Evolutionary conservation across 108 stramenopile species (phyloP).

Genomic region (Nitzschia sp.): DNA sequence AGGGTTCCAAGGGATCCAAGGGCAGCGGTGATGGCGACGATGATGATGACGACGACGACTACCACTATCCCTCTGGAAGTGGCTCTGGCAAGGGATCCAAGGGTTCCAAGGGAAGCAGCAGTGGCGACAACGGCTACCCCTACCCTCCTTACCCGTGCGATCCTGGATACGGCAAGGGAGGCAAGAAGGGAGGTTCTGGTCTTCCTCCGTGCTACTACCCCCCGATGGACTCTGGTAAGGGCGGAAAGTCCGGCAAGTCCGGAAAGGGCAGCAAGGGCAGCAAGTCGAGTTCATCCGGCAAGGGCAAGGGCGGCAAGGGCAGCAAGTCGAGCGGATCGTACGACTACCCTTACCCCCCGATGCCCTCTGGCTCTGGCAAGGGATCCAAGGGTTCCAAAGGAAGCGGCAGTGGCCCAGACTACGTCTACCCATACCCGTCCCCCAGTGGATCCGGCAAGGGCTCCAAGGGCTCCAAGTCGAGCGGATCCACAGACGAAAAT

Average conservation of each 20-base stretch:
- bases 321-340: too few relatives aligned
- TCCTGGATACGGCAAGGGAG: neutral
- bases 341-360: too few relatives aligned
- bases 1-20: slow-evolving; percentile 7
- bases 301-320: neutral
- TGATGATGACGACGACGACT: neutral
- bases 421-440: too few relatives aligned
- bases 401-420: neutral
- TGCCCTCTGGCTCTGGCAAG: neutral
- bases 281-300: neutral
- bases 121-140: neutral
- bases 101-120: neutral
- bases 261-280: neutral
- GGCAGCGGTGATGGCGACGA: neutral
- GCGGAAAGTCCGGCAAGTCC: neutral
- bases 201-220: neutral
- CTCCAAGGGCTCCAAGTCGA: neutral
- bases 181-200: neutral
- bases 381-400: neutral
- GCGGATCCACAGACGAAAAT: neutral
- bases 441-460: slow-evolving; percentile 1
- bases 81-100: neutral
- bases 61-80: too few relatives aligned
- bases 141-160: neutral
- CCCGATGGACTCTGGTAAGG: neutral